Evolutionary conservation across 352 stramenopile genomes (phyloP).

Genomic region (Phytophthora fragariae): DNA sequence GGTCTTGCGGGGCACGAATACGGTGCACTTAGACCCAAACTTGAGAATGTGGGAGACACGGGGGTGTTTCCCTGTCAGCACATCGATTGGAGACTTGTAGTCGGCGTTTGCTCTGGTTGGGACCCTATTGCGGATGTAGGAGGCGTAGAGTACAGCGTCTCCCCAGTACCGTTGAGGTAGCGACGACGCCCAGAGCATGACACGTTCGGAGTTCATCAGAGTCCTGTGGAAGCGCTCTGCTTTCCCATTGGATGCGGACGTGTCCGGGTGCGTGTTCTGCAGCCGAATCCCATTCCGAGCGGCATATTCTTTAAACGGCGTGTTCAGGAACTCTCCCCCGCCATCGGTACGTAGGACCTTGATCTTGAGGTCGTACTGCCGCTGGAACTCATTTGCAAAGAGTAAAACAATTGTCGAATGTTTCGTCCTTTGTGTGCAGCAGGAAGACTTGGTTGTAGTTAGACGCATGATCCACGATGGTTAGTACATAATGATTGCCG

Average conservation of each 20-base stretch:
- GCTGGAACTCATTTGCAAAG: slow-evolving; percentile 17
- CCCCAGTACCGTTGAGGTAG: too few species aligned
- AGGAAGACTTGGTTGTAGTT: slow-evolving; percentile 28
- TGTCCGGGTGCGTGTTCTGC: background rate
- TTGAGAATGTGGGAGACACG: too few species aligned
- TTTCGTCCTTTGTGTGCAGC: slow-evolving; percentile 14
- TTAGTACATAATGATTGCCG: slow-evolving; percentile 12
- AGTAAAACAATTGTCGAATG: slow-evolving; percentile 8
- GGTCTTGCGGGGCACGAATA: too few species aligned
- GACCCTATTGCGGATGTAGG: too few species aligned
- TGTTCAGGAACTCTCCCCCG: background rate
- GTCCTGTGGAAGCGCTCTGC: background rate
- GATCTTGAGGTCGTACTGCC: slow-evolving; percentile 10
- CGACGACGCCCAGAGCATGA: too few species aligned
- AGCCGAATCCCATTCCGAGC: background rate
- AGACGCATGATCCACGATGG: slow-evolving; percentile 17
- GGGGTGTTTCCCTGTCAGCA: too few species aligned
- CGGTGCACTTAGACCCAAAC: too few species aligned
- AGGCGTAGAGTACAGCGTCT: too few species aligned
- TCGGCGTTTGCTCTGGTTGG: too few species aligned
- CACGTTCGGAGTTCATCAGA: background rate
- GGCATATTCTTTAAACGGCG: background rate
- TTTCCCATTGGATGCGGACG: background rate
- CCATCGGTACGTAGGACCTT: slow-evolving; percentile 1
- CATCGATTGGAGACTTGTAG: too few species aligned